Percentiles rank a stretch among this genome's conserved stretches.
phyloP scores from a whole-genome alignment of 306 rosid genomes.

The Medicago truncatula region DNA sequence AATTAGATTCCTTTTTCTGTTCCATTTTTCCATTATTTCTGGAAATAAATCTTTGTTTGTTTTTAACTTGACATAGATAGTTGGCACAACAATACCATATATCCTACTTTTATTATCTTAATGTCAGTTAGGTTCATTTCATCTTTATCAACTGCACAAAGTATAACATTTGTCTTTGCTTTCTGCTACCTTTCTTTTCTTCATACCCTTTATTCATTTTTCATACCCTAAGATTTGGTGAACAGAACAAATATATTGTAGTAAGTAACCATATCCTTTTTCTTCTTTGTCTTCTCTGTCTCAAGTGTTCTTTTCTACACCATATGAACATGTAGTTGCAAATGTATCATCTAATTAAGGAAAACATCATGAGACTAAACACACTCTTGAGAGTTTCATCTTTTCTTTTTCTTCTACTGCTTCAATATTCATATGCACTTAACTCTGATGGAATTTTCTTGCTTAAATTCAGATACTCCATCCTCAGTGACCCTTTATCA shows the following conservation, averaged over 20 bases:
- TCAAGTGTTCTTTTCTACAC: conserved; percentile 51
- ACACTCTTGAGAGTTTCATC: conserved; percentile 39
- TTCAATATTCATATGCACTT: conserved; percentile 56
- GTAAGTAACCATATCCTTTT: conserved; percentile 67
- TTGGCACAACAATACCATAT: conserved; percentile 13
- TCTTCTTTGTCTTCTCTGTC: conserved; percentile 26
- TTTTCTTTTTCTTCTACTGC: conserved; percentile 34
- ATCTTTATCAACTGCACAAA: conserved; percentile 14
- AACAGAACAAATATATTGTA: conserved; percentile 59
- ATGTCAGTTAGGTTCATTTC: not conserved
- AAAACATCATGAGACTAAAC: conserved; percentile 54
- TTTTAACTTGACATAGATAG: not conserved
- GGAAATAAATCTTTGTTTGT: not conserved
- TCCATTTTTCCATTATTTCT: conserved; percentile 6
- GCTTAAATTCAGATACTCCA: conserved; percentile 77
- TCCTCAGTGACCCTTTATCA: conserved; percentile 78
- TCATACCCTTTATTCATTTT: conserved; percentile 28
- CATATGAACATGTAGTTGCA: conserved; percentile 51
- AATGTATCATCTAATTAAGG: conserved; percentile 33
- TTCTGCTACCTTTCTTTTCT: conserved; percentile 25
- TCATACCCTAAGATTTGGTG: conserved; percentile 57
- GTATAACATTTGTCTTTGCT: not conserved
- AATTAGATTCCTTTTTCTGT: conserved; percentile 11
- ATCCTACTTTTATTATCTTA: conserved; percentile 12
- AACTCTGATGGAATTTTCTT: conserved; percentile 71